phyloP scores from a whole-genome alignment of 495 filamentous ascomycete species.

The Peziza echinospora region DNA sequence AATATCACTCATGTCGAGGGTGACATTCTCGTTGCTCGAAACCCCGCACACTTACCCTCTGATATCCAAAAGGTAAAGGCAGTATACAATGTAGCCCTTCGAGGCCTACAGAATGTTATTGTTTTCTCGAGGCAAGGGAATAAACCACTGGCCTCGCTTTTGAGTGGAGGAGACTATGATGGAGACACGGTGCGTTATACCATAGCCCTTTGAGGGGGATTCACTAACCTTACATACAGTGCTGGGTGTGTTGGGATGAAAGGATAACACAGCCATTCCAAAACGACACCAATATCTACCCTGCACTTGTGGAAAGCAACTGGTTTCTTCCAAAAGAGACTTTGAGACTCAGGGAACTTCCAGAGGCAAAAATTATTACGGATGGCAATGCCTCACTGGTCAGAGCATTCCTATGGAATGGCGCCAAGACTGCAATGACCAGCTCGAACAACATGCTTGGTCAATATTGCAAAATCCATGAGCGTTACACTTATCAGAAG shows the following conservation, averaged over 20 bases:
- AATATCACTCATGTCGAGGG: slow-evolving; percentile 33
- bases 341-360: slow-evolving; percentile 28
- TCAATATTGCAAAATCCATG: slow-evolving; percentile 51
- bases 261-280: slow-evolving; percentile 49
- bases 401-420: slow-evolving; percentile 15
- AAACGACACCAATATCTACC: slow-evolving; percentile 39
- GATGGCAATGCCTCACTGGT: too few relatives aligned
- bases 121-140: slow-evolving; percentile 57
- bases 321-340: slow-evolving; percentile 33
- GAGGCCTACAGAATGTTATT: slow-evolving; percentile 64
- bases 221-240: slow-evolving; percentile 4
- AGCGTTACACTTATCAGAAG: slow-evolving; percentile 44
- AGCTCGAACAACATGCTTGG: slow-evolving; percentile 45
- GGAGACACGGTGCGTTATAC: slow-evolving; percentile 40
- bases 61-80: slow-evolving; percentile 55
- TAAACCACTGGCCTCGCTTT: slow-evolving; percentile 49
- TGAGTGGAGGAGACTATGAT: slow-evolving; percentile 90
- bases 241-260: slow-evolving; percentile 79
- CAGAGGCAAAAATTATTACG: too few relatives aligned
- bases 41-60: slow-evolving; percentile 56
- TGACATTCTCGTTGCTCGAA: slow-evolving; percentile 63
- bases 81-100: slow-evolving; percentile 31
- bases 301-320: slow-evolving; percentile 30
- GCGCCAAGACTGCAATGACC: background rate
- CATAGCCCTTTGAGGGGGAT: background rate